These are phyloP conservation scores for Torulaspora microellipsoides DNA, from an alignment of 805 yeast genomes.

Conservation along the genomic window DNA sequence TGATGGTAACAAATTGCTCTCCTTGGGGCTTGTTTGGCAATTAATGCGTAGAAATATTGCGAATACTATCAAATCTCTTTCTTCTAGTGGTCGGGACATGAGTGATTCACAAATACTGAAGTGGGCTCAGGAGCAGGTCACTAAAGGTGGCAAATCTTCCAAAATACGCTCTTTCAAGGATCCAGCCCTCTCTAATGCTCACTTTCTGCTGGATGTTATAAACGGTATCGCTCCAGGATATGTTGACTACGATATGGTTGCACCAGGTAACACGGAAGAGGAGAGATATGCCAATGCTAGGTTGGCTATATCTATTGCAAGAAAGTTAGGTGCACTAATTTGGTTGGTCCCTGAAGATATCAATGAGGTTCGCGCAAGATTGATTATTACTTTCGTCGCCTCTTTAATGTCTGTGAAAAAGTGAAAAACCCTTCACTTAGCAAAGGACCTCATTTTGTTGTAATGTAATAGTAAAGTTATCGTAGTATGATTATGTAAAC, in stretches of 20 bases:
- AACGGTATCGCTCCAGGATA: constrained; percentile 96
- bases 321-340: constrained; percentile 95
- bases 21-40: constrained; percentile 96
- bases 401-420: constrained; percentile 75
- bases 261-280: constrained; percentile 72
- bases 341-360: constrained; percentile 99
- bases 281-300: constrained; percentile 92
- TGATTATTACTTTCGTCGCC: constrained; percentile 91
- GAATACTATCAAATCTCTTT: constrained; percentile 69
- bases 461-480: constrained; percentile 5
- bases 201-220: constrained; percentile 81
- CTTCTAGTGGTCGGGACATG: constrained; percentile 68
- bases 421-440: constrained; percentile 4
- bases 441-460: background rate
- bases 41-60: constrained; percentile 94
- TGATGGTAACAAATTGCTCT: constrained; percentile 85
- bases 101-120: constrained; percentile 80
- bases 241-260: constrained; percentile 90
- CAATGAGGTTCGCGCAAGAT: constrained; percentile 89
- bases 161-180: constrained; percentile 84
- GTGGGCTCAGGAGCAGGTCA: constrained; percentile 89
- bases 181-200: constrained; percentile 66
- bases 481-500: background rate
- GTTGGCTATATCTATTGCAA: constrained; percentile 95
- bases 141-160: constrained; percentile 75